phyloP scores from a whole-genome alignment of 306 rosid genomes.

The Quercus berberidifolia region DNA sequence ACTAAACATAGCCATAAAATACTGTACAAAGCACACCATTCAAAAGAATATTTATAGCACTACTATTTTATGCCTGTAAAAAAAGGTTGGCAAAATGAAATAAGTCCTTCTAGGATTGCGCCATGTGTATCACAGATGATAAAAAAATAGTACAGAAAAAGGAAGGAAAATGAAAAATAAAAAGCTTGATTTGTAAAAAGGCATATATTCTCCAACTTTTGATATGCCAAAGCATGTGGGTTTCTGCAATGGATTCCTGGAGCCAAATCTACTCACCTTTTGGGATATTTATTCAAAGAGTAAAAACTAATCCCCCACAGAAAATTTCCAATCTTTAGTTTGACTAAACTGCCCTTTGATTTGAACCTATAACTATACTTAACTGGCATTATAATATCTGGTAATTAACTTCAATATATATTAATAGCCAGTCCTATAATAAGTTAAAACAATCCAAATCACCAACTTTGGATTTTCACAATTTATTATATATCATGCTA shows the following conservation, averaged over 20 bases:
- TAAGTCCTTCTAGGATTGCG: conserved; percentile 23
- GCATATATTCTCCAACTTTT: conserved; percentile 74
- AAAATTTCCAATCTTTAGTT: conserved; percentile 5
- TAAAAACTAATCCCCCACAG: conserved; percentile 16
- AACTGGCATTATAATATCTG: no score
- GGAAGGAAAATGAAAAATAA: conserved; percentile 21
- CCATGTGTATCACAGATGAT: conserved; percentile 33
- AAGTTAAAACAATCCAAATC: no score
- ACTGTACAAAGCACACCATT: conserved; percentile 29
- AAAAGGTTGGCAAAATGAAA: conserved; percentile 30
- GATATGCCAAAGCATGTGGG: conserved; percentile 62
- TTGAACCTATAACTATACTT: background rate
- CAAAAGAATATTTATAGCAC: conserved; percentile 42
- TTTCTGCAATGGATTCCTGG: conserved; percentile 64
- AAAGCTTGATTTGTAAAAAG: conserved; percentile 34
- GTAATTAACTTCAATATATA: no score
- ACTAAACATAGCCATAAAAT: background rate
- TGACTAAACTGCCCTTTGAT: conserved; percentile 16
- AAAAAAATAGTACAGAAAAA: conserved; percentile 15
- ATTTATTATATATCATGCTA: no score
- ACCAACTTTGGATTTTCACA: no score
- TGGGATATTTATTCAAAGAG: conserved; percentile 25
- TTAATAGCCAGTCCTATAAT: no score
- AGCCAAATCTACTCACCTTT: conserved; percentile 51
- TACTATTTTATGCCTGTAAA: conserved; percentile 1